Conservation (phyloP, 2,329 filamentous ascomycete species). For the Penicillium sp. region DNA sequence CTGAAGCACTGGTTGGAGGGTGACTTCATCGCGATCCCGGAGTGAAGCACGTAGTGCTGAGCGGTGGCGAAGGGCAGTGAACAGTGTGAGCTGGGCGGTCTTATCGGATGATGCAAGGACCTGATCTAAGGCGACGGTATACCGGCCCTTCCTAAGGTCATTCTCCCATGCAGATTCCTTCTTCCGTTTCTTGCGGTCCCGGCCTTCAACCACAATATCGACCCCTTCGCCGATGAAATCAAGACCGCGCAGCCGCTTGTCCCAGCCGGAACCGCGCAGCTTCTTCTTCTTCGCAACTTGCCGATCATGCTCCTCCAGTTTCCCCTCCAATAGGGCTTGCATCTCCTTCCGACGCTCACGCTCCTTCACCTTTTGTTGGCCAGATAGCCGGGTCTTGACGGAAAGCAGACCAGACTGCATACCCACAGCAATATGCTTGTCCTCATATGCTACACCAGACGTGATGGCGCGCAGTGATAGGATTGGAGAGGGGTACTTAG, state of each 20-base stretch:
- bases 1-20: conserved; percentile 74
- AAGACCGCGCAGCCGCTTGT: conserved; percentile 64
- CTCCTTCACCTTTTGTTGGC: conserved; percentile 72
- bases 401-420: conserved; percentile 93
- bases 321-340: conserved; percentile 74
- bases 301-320: conserved; percentile 72
- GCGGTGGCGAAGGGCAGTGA: conserved; percentile 82
- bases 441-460: conserved; percentile 65
- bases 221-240: conserved; percentile 81
- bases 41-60: conserved; percentile 79
- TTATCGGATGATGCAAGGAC: conserved; percentile 64
- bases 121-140: conserved; percentile 72
- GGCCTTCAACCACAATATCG: conserved; percentile 79
- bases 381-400: conserved; percentile 81
- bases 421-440: conserved; percentile 91
- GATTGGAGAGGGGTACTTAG: conserved; percentile 90
- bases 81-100: conserved; percentile 67
- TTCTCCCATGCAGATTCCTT: conserved; percentile 75
- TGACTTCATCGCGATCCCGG: conserved; percentile 73
- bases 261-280: conserved; percentile 57
- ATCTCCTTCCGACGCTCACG: conserved; percentile 79
- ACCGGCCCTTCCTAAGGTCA: conserved; percentile 74
- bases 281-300: conserved; percentile 67
- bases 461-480: conserved; percentile 76
- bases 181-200: conserved; percentile 59